A percentile compares a stretch with the other conserved stretches of the same genome.
Evolutionary conservation across 2,329 filamentous ascomycete genomes (phyloP).

Genomic region (Aspergillus oerlinghausenensis): DNA sequence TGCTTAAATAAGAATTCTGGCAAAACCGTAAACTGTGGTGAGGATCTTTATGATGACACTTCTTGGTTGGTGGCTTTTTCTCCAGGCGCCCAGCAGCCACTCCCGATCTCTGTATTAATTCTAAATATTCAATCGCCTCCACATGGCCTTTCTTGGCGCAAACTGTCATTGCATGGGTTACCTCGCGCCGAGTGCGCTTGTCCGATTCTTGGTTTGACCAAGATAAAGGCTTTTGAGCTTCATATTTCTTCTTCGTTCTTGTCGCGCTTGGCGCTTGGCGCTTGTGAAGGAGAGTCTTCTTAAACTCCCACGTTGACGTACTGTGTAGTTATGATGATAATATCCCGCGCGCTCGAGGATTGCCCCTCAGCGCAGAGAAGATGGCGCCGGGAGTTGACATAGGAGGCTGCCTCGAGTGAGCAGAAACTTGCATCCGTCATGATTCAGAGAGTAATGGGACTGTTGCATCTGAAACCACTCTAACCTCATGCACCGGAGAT

Average conservation of each 20-base stretch:
- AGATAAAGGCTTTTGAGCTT: conserved; percentile 1
- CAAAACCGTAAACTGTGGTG: not conserved
- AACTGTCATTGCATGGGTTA: not conserved
- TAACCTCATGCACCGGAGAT: not conserved
- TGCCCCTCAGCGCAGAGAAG: not conserved
- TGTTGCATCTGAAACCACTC: not conserved
- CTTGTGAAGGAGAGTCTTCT: not conserved
- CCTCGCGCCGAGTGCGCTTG: not conserved
- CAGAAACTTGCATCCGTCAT: not conserved
- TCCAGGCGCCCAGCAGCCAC: conserved; percentile 1
- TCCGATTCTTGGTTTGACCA: conserved; percentile 1
- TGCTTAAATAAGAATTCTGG: not conserved
- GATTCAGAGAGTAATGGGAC: not conserved
- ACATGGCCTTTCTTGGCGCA: not conserved
- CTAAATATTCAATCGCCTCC: not conserved
- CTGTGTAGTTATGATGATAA: not conserved
- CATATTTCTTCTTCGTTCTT: not conserved
- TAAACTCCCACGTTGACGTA: not conserved
- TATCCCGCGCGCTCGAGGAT: not conserved
- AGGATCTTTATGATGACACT: conserved; percentile 6
- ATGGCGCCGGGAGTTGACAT: not conserved
- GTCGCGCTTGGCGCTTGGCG: conserved; percentile 4
- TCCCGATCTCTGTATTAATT: not conserved
- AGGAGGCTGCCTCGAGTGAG: not conserved
- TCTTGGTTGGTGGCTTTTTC: conserved; percentile 1